Evolutionary conservation across 2,329 filamentous ascomycete species (phyloP), one percentile per base, ranked within the genome.

Genomic region (Colletotrichum abscissum): DNA sequence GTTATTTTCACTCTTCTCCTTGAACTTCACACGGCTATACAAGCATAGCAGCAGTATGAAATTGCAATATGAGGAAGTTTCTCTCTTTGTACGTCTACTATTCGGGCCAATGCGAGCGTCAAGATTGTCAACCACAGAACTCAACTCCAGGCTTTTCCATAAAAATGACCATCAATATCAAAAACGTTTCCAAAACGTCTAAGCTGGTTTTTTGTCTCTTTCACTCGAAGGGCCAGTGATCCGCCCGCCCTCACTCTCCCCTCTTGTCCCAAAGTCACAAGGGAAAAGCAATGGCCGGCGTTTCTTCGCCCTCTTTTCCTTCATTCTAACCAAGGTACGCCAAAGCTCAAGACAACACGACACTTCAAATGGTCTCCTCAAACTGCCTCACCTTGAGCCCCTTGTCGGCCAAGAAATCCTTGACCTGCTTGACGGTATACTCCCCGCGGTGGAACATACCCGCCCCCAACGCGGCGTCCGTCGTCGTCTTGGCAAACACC

Each of bases 361-460:
- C 14, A n/a, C 42, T 62, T 76, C 76, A 84, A 78, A 87, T 73
- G 8, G 85, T 86, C 1, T 88, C 87, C 77, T 98, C 96, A 79
- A 93, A 95, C 71, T 91, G 90, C 75, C 97, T 89, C n/a, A 98
- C 93, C 70, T 94, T 82, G 71, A 98, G 86, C 0, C 94, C 94
- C 79, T 92, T 90, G 46, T 88, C 86, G 28, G 87, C 87, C 72
- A 99, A 83, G 79, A 94, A 90, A 72, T 97, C 93, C 84, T 99
- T 99, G 60, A 99, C 97, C 79, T 98, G 92, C 82, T 92, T 92
- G 19, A 99, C 96, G 0, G 95, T 98, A 83, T 96, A 99, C 85
- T 99, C 96, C 49, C 93, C 94, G 62, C 97, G 88, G 85, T 99
- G 97, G 84, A 99, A 99, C 93, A 99, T 99, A 66, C 97, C 97